phyloP scores from a whole-genome alignment of 805 yeast species.

The Yarrowia divulgata region DNA sequence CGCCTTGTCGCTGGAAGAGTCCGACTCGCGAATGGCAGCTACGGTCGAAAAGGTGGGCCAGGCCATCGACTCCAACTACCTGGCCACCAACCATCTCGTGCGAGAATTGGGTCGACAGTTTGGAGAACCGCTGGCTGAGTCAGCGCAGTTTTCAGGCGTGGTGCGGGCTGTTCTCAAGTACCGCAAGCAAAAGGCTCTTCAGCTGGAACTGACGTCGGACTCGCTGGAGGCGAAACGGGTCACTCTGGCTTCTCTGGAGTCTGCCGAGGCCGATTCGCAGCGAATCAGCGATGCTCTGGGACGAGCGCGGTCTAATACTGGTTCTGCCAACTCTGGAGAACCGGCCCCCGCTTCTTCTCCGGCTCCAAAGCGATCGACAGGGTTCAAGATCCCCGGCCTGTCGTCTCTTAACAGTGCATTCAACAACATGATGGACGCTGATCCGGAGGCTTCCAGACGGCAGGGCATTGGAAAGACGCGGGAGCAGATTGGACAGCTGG shows the following conservation, averaged over 20 bases:
- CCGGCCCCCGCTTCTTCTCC: background rate
- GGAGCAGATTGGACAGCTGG: constrained; percentile 57
- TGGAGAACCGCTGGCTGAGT: constrained; percentile 72
- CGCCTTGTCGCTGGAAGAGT: constrained; percentile 62
- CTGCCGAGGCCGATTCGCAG: constrained; percentile 56
- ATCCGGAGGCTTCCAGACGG: constrained; percentile 69
- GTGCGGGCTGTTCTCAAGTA: constrained; percentile 66
- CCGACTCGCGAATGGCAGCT: constrained; percentile 53
- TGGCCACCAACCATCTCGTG: constrained; percentile 61
- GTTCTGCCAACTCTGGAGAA: constrained; percentile 15
- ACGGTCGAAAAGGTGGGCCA: constrained; percentile 84
- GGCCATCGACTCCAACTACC: constrained; percentile 70
- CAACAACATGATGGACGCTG: constrained; percentile 70
- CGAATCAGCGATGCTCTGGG: constrained; percentile 52
- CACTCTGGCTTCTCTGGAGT: constrained; percentile 52
- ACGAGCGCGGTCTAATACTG: constrained; percentile 40
- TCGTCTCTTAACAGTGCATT: constrained; percentile 59
- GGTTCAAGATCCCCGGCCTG: constrained; percentile 63
- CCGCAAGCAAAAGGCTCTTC: constrained; percentile 63
- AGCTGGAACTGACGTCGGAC: constrained; percentile 57
- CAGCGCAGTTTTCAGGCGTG: constrained; percentile 68
- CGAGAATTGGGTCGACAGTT: constrained; percentile 63
- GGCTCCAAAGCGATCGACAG: constrained; percentile 41
- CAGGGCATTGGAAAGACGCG: constrained; percentile 56
- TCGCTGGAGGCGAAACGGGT: constrained; percentile 51